Base-by-base conservation (phyloP, 148 eudicot genomes). In the Fallopia convolvulus region DNA sequence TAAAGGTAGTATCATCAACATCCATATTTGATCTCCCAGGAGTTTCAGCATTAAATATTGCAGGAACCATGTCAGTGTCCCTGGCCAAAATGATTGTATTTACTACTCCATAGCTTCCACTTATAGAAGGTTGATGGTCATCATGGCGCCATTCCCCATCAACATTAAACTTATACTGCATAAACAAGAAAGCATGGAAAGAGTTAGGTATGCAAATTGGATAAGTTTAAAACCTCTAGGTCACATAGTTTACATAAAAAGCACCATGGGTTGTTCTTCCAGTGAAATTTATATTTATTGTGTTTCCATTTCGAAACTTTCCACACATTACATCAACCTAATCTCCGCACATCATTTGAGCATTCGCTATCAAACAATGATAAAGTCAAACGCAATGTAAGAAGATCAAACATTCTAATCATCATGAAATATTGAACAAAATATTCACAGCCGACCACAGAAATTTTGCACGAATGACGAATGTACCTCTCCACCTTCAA, bases 141-240 rank as follows among this genome's bases (percentile, higher is more conserved):
- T 92, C 97, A 81, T 90, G 83, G 76, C 87, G 87, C 93, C 93
- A 90, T 84, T 90, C 92, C 60, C 97, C 94, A 82, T 92, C 97
- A 65, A 92, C 97, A 58, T 81, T 84, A 77, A 90, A 92, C 85
- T 92, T 92, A 80, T 82, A 92, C 97, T 92, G 92, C 89, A 86
- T 42, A 70, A 77, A 75, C 6, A 71, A 81, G 77, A 55, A 26
- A 32, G 72, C 21, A 68, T 15, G 72, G 72, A 63, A 63, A 33
- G 15, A 33, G 44, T 68, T 14, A 15, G 36, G 44, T 17, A 6
- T 33, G 46, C 44, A 36, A 68, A 68, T 26, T 63, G 39, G 39
- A 30, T 3, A 0, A 30, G 11, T 55, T n/a, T 52, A 8, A 8
- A 50, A 50, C 10, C 26, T 63, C 40, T 63, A 30, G 40, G 70